A percentile compares a stretch with the other conserved stretches of the same genome.
phyloP scores from a whole-genome alignment of 1,284 basidiomycete genomes.

The Omphalotus olearius region DNA sequence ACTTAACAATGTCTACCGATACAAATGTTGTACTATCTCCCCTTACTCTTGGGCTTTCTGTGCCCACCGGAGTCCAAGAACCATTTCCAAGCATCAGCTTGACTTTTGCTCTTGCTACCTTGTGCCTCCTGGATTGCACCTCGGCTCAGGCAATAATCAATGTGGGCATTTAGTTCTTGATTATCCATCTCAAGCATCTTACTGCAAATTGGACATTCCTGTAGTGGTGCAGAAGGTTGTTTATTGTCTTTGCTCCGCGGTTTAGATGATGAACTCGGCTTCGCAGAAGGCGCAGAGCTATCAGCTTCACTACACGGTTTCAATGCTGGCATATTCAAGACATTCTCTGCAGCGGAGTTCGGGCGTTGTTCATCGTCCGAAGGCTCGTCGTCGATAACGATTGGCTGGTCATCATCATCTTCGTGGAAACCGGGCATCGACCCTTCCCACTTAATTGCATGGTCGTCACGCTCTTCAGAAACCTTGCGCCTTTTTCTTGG shows the following conservation, averaged over 20 bases:
- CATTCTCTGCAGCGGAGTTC: no score
- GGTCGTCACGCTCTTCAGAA: conserved; percentile 14
- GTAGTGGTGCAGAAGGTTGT: conserved; percentile 20
- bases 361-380: no score
- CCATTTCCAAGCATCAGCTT: conserved; percentile 12
- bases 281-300: no score
- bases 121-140: conserved; percentile 67
- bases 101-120: conserved; percentile 17
- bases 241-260: conserved; percentile 2
- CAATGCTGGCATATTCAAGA: no score
- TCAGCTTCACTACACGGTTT: no score
- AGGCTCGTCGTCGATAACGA: background rate
- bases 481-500: conserved; percentile 39
- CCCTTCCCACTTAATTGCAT: conserved; percentile 23
- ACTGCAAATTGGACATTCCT: conserved; percentile 63
- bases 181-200: conserved; percentile 52
- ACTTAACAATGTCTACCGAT: background rate
- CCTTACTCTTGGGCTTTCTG: conserved; percentile 6
- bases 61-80: conserved; percentile 6
- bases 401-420: conserved; percentile 29
- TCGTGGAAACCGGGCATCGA: conserved; percentile 57
- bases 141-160: conserved; percentile 76
- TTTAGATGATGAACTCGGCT: no score
- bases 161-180: conserved; percentile 63
- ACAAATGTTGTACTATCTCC: conserved; percentile 2